phyloP scores from a whole-genome alignment of 1,139 yeast genomes.

The Trichomonascaceae sp. region DNA sequence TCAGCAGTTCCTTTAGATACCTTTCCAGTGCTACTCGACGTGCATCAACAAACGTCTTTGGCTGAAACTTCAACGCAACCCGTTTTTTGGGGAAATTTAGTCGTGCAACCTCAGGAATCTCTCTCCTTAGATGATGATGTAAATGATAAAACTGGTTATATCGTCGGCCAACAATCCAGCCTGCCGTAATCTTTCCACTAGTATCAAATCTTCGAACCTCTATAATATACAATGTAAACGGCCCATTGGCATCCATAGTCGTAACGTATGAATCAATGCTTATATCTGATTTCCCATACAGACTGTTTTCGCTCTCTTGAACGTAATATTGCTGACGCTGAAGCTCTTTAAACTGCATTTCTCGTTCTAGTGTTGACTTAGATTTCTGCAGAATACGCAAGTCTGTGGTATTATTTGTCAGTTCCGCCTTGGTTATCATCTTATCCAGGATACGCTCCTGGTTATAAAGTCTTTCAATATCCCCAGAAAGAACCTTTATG shows the following conservation, averaged over 20 bases:
- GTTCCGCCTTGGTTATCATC: conserved; percentile 68
- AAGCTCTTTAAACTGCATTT: conserved; percentile 62
- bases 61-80: conserved; percentile 61
- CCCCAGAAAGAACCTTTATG: conserved; percentile 48
- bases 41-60: conserved; percentile 55
- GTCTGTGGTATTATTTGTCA: conserved; percentile 69
- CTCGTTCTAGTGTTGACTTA: conserved; percentile 56
- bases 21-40: conserved; percentile 56
- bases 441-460: conserved; percentile 63
- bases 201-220: conserved; percentile 58
- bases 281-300: conserved; percentile 64
- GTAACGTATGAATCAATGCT: conserved; percentile 61
- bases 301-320: conserved; percentile 74
- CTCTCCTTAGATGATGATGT: conserved; percentile 55
- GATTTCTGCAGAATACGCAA: conserved; percentile 64
- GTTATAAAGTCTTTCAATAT: conserved; percentile 54
- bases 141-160: conserved; percentile 76
- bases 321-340: conserved; percentile 77
- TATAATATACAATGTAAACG: conserved; percentile 64
- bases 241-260: conserved; percentile 46
- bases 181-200: conserved; percentile 50
- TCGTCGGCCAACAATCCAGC: conserved; percentile 87
- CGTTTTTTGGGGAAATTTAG: conserved; percentile 60
- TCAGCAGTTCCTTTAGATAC: conserved; percentile 54
- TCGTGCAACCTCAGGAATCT: conserved; percentile 46